Base-by-base conservation (phyloP, 1,139 yeast species). In the Suhomyces yuchorum region DNA sequence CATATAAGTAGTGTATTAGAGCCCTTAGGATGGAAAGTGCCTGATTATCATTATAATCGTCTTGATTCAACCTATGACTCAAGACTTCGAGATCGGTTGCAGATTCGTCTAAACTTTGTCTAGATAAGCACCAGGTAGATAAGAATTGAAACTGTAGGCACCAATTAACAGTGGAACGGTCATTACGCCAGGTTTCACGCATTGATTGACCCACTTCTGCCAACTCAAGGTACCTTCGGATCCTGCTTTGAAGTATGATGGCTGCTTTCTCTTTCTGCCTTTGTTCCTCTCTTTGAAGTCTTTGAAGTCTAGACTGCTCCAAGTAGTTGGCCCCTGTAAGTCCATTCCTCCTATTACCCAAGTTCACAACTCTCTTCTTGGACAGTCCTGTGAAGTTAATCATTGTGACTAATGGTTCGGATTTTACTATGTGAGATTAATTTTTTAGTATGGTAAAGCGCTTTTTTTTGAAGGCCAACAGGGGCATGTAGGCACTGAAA, bases 331-430 rank as follows among this genome's bases (percentile, higher is more conserved):
- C 74, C 14, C 50, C 41, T 8, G 44, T 33, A 17, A 23, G 43
- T 5, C 63, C 59, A 43, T 60, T 55, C 42, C 67, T 61, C 19
- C 71, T 66, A 38, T 87, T 87, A 3, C 97, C 95, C 41, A 91
- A 72, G 62, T 92, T 91, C 54, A 92, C 85, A 36, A 77, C 80
- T 49, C 97, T 71, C 54, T 80, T 78, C 55, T 74, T 76, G 4
- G 77, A 77, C 49, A 78, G 80, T 2, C 95, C 95, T 4, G 84
- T 82, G 66, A 87, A 87, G 66, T 85, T 84, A 40, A 78, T 51
- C 80, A 76, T 76, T 14, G 33, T 26, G 34, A 19, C 28, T 19
- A 30, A 28, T 19, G 42, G 33, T 28, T 23, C 8, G 20, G 30
- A 15, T 23, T 14, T 39, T 12, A 26, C 22, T 26, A 18, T 28